Evolutionary conservation across 139 green algal species (phyloP).

Genomic region (Dunaliella sp.): DNA sequence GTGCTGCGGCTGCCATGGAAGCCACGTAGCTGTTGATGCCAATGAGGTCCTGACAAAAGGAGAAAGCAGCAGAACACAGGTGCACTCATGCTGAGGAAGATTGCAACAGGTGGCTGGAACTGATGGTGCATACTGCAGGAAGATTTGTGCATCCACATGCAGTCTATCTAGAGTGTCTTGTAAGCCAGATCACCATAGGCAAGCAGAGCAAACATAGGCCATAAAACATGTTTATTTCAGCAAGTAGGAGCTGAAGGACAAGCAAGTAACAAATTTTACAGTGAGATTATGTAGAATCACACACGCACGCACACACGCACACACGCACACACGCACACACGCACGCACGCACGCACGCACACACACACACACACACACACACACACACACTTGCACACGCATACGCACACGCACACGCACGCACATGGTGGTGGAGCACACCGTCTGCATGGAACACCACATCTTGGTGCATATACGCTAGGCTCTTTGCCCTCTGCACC

Average conservation of each 20-base stretch:
- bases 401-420: slow-evolving; percentile 11
- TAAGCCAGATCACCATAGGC: neutral
- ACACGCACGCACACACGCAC: slow-evolving; percentile 12
- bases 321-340: neutral
- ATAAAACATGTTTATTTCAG: neutral
- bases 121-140: too few relatives aligned
- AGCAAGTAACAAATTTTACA: too few relatives aligned
- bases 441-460: neutral
- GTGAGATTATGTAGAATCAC: too few relatives aligned
- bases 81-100: neutral
- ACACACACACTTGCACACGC: neutral
- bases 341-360: neutral
- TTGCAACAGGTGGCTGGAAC: neutral
- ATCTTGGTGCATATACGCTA: neutral
- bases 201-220: neutral
- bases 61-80: neutral
- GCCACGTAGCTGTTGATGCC: neutral
- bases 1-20: neutral
- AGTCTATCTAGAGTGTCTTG: too few relatives aligned
- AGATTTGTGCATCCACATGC: too few relatives aligned
- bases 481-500: neutral
- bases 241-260: too few relatives aligned
- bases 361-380: neutral
- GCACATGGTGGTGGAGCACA: neutral
- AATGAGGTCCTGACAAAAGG: neutral